phyloP scores from a whole-genome alignment of 164 flowering plant species.

The Akebia trifoliata region DNA sequence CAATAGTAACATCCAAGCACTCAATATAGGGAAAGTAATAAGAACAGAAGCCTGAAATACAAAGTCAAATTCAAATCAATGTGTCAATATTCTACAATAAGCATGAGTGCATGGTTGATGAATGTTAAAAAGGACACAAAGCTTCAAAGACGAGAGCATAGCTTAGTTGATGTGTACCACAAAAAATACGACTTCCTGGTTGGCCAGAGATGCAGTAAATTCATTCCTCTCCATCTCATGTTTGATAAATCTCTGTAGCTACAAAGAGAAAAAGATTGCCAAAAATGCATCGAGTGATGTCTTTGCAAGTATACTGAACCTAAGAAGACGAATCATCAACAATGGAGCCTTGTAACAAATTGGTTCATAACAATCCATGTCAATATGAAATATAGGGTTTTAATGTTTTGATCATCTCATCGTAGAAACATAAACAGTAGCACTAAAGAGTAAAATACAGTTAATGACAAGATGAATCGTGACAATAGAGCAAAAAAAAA shows the following conservation, averaged over 20 bases:
- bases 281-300: no score
- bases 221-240: conserved; percentile 48
- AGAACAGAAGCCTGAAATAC: conserved; percentile 66
- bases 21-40: conserved; percentile 49
- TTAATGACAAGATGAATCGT: background rate
- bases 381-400: no score
- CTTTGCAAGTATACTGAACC: no score
- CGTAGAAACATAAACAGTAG: no score
- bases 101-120: background rate
- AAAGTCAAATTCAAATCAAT: conserved; percentile 8
- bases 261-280: conserved; percentile 15
- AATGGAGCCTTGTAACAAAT: no score
- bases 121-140: background rate
- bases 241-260: conserved; percentile 64
- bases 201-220: conserved; percentile 50
- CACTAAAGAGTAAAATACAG: background rate
- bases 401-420: no score
- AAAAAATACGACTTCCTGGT: conserved; percentile 62
- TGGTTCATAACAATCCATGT: no score
- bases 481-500: background rate
- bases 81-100: background rate
- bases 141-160: background rate
- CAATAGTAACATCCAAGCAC: conserved; percentile 39
- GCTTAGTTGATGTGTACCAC: conserved; percentile 39
- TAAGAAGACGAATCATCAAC: no score